These are phyloP conservation scores for Claviceps maximensis DNA, from an alignment of 2,329 filamentous ascomycete species.

Conservation along the genomic window DNA sequence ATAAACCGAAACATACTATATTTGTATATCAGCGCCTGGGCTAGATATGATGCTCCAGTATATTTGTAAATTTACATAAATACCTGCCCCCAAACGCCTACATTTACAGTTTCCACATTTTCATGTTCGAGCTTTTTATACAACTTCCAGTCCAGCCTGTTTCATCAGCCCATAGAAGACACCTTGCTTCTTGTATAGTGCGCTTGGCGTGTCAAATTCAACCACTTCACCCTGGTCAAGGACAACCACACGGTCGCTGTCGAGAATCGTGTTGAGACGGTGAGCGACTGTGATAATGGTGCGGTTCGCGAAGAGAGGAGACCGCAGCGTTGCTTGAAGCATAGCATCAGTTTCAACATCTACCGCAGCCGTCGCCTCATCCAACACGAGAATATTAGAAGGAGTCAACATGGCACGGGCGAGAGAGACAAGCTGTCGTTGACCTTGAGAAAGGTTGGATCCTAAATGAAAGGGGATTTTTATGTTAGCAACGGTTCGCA, in stretches of 20 bases:
- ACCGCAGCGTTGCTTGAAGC: slow-evolving; percentile 50
- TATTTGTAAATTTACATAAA: not conserved
- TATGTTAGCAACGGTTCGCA: not conserved
- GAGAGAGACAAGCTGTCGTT: slow-evolving; percentile 85
- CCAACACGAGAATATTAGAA: slow-evolving; percentile 91
- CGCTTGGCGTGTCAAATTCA: slow-evolving; percentile 80
- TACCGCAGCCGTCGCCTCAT: slow-evolving; percentile 80
- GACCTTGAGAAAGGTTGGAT: slow-evolving; percentile 88
- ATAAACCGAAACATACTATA: no score
- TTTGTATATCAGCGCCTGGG: no score
- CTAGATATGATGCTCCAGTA: no score
- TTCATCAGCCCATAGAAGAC: slow-evolving; percentile 83
- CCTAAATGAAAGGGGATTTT: slow-evolving; percentile 36
- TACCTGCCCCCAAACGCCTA: not conserved
- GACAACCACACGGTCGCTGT: slow-evolving; percentile 81
- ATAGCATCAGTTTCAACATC: slow-evolving; percentile 56
- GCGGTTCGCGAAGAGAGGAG: slow-evolving; percentile 65
- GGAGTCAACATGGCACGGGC: slow-evolving; percentile 89
- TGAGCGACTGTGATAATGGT: slow-evolving; percentile 99
- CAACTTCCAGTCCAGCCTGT: slow-evolving; percentile 63
- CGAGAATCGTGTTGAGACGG: slow-evolving; percentile 92
- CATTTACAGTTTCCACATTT: not conserved
- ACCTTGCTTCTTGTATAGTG: slow-evolving; percentile 60
- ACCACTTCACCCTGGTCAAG: slow-evolving; percentile 80
- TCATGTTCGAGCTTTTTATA: slow-evolving; percentile 12